Conservation (phyloP, 2,329 filamentous ascomycete species). For the Colletotrichum sp. region DNA sequence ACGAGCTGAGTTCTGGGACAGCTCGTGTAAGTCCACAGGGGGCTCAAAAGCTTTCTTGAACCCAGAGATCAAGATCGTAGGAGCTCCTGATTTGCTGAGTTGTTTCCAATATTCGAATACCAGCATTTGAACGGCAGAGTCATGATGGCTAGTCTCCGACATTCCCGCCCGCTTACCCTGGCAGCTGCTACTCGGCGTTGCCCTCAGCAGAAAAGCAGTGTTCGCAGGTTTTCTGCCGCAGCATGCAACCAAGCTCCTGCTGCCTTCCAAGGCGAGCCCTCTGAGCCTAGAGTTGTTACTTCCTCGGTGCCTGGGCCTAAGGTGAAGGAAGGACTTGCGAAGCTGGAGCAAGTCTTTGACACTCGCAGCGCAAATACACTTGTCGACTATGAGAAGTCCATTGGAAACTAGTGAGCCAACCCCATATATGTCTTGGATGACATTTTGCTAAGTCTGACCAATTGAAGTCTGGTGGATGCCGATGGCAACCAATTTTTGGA, state of each 20-base stretch:
- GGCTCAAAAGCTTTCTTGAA: neutral
- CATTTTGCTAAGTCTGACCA: too few species aligned
- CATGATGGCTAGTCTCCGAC: neutral
- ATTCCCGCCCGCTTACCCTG: neutral
- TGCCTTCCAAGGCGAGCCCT: neutral
- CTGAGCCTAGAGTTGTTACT: neutral
- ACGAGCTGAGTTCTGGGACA: neutral
- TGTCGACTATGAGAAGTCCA: slow-evolving; percentile 74
- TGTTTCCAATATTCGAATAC: neutral
- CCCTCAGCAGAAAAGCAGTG: neutral
- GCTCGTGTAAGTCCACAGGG: neutral
- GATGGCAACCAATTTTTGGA: slow-evolving; percentile 76
- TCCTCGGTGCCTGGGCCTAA: slow-evolving; percentile 70
- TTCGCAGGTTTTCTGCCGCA: neutral
- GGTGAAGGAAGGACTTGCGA: slow-evolving; percentile 70
- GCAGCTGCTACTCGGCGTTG: neutral
- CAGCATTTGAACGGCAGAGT: neutral
- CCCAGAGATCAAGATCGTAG: neutral
- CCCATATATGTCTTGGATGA: too few species aligned
- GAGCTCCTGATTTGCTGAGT: neutral
- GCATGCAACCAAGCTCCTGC: neutral
- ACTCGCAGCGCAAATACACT: slow-evolving; percentile 86
- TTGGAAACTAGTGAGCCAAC: slow-evolving; percentile 66
- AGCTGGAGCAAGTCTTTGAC: slow-evolving; percentile 82
- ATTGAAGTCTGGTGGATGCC: slow-evolving; percentile 61